A percentile compares a stretch with the other conserved stretches of the same genome.
Conservation (phyloP, 805 yeast genomes). For the Starmerella sp. region DNA sequence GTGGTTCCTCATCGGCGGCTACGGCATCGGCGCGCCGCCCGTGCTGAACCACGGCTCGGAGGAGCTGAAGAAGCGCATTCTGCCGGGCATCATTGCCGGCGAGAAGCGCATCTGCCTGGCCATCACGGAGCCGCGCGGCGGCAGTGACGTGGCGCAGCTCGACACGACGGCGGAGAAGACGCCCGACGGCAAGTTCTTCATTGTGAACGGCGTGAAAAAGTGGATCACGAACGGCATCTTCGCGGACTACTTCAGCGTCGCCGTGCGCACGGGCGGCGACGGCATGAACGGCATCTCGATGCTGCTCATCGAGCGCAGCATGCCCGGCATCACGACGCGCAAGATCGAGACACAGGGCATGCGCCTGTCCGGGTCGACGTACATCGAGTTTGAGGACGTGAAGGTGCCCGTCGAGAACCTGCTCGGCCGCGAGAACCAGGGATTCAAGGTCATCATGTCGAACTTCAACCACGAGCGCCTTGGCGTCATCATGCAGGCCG, state of each 20-base stretch:
- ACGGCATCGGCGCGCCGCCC: constrained; percentile 35
- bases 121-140: constrained; percentile 37
- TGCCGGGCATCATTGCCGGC: constrained; percentile 32
- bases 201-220: constrained; percentile 36
- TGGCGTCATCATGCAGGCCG: constrained; percentile 35
- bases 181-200: constrained; percentile 34
- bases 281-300: constrained; percentile 36
- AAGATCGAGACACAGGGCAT: constrained; percentile 35
- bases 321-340: constrained; percentile 32
- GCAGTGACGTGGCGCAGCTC: constrained; percentile 36
- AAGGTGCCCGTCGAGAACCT: constrained; percentile 37
- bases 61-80: constrained; percentile 28
- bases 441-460: constrained; percentile 37
- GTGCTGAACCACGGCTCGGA: constrained; percentile 28
- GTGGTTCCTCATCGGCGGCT: constrained; percentile 36
- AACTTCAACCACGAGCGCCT: constrained; percentile 38
- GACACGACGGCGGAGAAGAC: constrained; percentile 33
- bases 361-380: constrained; percentile 34
- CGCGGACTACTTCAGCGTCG: constrained; percentile 36
- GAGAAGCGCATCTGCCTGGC: constrained; percentile 34
- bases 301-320: constrained; percentile 31
- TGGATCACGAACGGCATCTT: constrained; percentile 38
- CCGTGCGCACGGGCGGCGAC: constrained; percentile 35
- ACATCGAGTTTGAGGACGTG: constrained; percentile 35
- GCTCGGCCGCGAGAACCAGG: constrained; percentile 34